phyloP scores from a whole-genome alignment of 305 asterid species.

The Solanum hybrid region DNA sequence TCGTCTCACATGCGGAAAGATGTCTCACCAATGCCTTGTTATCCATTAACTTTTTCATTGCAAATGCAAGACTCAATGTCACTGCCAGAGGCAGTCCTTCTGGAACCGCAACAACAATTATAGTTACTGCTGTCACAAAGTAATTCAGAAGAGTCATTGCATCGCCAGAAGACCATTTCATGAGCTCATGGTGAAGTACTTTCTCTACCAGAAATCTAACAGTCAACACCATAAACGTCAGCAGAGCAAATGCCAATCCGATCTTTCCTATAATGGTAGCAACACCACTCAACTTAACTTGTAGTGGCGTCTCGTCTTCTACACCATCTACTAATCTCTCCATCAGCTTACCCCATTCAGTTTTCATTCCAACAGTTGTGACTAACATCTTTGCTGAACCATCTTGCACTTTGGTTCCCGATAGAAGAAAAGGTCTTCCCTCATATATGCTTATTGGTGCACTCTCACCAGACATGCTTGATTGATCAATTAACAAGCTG shows the following conservation, averaged over 20 bases:
- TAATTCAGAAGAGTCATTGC: slow-evolving; percentile 43
- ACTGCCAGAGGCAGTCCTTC: slow-evolving; percentile 88
- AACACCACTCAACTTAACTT: slow-evolving; percentile 70
- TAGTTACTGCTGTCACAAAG: slow-evolving; percentile 75
- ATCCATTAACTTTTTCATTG: slow-evolving; percentile 76
- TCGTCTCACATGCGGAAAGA: slow-evolving; percentile 81
- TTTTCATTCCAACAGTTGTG: slow-evolving; percentile 75
- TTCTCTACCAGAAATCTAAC: slow-evolving; percentile 36
- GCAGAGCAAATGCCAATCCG: slow-evolving; percentile 52
- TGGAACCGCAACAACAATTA: slow-evolving; percentile 83
- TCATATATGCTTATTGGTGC: slow-evolving; percentile 39
- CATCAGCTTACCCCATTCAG: slow-evolving; percentile 83
- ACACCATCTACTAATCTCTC: slow-evolving; percentile 56
- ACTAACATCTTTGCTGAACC: slow-evolving; percentile 72
- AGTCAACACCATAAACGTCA: slow-evolving; percentile 59
- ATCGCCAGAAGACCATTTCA: slow-evolving; percentile 39
- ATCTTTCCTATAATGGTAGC: slow-evolving; percentile 74
- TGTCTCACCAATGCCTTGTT: slow-evolving; percentile 61
- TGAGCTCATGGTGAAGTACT: slow-evolving; percentile 29
- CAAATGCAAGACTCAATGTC: slow-evolving; percentile 76
- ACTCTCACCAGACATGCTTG: slow-evolving; percentile 83
- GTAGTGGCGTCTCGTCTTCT: slow-evolving; percentile 74
- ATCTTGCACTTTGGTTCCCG: slow-evolving; percentile 76
- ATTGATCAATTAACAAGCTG: slow-evolving; percentile 57
- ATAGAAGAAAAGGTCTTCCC: slow-evolving; percentile 47